Evolutionary conservation across 495 filamentous ascomycete genomes (phyloP), one percentile per base, ranked within the genome.

Genomic region (Talaromyces borbonicus): DNA sequence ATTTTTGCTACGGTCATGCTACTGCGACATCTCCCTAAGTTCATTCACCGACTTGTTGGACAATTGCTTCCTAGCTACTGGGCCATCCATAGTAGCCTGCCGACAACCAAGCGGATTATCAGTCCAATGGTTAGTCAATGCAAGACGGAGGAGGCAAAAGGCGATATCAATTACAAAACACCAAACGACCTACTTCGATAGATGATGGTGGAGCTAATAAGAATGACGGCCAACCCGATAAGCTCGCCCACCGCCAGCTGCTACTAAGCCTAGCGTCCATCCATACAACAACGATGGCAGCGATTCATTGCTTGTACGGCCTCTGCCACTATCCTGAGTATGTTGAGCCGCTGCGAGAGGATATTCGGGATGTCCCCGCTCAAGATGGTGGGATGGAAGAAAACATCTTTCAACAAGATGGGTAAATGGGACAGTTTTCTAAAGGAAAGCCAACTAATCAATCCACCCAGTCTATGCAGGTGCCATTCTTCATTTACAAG

Each of bases 381-480:
- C 51, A 65, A 39, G 66, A 65, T 39, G 65, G 59, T n/a, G 0
- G 5, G 6, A 29, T 61, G 74, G 58, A 66, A 66, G 26, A 77
- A 73, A 58, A 62, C 62, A 12, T 68, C 66, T 4, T 29, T 76
- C 18, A 58, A 60, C 16, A 74, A 75, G 51, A 52, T 79, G 45
- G 69, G 66, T 51, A 51, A 72, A 39, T 63, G 77, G 69, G 66
- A 68, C 29, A 68, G 63, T 38, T 51, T 67, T 7, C 54, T 67
- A 54, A 65, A 68, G 48, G 57, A 73, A 53, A 56, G 56, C 42
- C 57, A 62, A 54, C 54, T 50, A 29, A 35, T 59, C 39, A 37
- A 63, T 41, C 52, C 71, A 29, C 26, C 26, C 5, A 29, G 26
- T 29, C 26, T 29, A 11, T 11, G 26, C 11, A 29, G n/a, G n/a